Conservation (phyloP, 805 yeast species). For the Kluyveromyces wickerhamii region DNA sequence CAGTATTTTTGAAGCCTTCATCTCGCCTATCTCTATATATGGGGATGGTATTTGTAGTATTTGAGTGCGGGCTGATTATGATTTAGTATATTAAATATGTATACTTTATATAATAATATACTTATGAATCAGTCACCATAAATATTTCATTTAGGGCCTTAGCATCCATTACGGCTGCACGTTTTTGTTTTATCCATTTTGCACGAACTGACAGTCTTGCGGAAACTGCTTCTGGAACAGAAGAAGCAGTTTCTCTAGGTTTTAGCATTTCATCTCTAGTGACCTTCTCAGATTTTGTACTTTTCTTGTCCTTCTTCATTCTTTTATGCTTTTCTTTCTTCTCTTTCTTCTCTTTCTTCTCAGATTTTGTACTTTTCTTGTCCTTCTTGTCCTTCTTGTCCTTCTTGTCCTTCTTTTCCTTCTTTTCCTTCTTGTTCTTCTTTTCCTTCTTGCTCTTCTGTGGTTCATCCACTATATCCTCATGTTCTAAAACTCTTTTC, state of each 20-base stretch:
- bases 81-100: conserved; percentile 16
- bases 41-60: conserved; percentile 32
- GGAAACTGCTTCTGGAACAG: conserved; percentile 31
- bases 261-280: conserved; percentile 37
- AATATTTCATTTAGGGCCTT: conserved; percentile 87
- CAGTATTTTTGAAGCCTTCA: conserved; percentile 19
- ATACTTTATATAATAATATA: too few species aligned
- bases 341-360: conserved; percentile 25
- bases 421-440: conserved; percentile 20
- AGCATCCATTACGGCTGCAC: conserved; percentile 85
- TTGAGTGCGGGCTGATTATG: conserved; percentile 37
- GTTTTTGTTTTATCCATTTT: conserved; percentile 80
- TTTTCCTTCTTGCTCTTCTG: conserved; percentile 21
- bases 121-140: conserved; percentile 53
- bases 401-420: conserved; percentile 22
- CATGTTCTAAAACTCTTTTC: conserved; percentile 27
- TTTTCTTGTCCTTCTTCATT: conserved; percentile 24
- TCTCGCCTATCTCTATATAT: conserved; percentile 34
- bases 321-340: conserved; percentile 23
- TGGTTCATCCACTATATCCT: conserved; percentile 16
- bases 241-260: conserved; percentile 26
- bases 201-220: conserved; percentile 72
- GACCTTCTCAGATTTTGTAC: conserved; percentile 13
- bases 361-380: conserved; percentile 26
- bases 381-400: conserved; percentile 22